Evolutionary conservation across 2,329 filamentous ascomycete species (phyloP).

Genomic region (Myriosclerotinia curreyana): DNA sequence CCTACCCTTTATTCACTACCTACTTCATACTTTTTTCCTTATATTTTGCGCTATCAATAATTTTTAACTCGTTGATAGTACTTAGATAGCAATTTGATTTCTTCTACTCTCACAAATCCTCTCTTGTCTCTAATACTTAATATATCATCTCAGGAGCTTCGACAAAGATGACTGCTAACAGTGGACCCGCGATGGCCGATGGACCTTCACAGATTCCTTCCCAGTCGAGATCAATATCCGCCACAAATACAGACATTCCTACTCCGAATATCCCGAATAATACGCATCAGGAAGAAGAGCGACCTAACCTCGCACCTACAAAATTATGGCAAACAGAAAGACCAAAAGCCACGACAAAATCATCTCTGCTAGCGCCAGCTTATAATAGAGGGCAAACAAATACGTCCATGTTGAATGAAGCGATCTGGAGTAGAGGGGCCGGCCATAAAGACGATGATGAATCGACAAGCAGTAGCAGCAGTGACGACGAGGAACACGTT

Average conservation of each 20-base stretch:
- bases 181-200: neutral
- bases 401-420: conserved; percentile 31
- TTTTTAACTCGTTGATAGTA: neutral
- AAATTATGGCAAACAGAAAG: conserved; percentile 34
- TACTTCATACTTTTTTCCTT: neutral
- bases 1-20: neutral
- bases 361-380: conserved; percentile 24
- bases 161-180: conserved; percentile 10
- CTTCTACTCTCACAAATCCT: neutral
- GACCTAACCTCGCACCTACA: conserved; percentile 6
- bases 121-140: conserved; percentile 10
- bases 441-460: conserved; percentile 20
- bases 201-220: neutral
- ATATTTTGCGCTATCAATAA: neutral
- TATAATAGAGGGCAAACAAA: conserved; percentile 31
- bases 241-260: neutral
- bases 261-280: neutral
- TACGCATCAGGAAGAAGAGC: neutral
- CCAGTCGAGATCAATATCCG: conserved; percentile 8
- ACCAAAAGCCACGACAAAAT: conserved; percentile 28
- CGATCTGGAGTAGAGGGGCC: conserved; percentile 29
- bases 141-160: neutral
- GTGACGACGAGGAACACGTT: conserved; percentile 27
- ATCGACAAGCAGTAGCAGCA: conserved; percentile 28
- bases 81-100: neutral